Evolutionary conservation across 75 land plant species (phyloP).

Genomic region (Cunninghamia lanceolata): DNA sequence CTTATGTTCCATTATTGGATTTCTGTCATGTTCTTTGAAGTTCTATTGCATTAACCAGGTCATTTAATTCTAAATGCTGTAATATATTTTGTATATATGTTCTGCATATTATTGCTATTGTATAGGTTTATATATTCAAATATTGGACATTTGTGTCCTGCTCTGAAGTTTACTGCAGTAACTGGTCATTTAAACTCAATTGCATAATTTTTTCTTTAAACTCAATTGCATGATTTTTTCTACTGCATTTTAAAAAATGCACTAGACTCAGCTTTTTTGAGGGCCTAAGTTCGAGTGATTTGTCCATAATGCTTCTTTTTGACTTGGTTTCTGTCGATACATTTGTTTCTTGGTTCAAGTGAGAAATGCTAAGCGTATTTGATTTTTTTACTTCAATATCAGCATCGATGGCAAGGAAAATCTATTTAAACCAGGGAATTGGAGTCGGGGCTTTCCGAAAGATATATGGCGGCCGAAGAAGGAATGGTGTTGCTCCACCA

Average conservation of each 20-base stretch:
- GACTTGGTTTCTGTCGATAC: neutral
- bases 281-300: neutral
- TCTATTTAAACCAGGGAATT: conserved; percentile 77
- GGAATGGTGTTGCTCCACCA: conserved; percentile 79
- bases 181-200: neutral
- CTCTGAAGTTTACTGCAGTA: neutral
- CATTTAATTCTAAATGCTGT: no score
- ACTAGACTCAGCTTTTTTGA: neutral
- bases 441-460: conserved; percentile 87
- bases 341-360: neutral
- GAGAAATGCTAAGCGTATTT: neutral
- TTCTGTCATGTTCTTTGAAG: no score
- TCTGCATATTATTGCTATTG: no score
- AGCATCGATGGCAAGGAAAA: conserved; percentile 96
- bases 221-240: neutral
- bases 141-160: neutral
- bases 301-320: neutral
- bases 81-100: neutral
- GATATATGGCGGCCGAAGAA: conserved; percentile 83
- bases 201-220: no score
- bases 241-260: neutral
- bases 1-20: no score
- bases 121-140: neutral
- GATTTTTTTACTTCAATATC: neutral
- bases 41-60: no score